These are phyloP conservation scores for Boletus semigastroideus DNA, from an alignment of 1,284 basidiomycete genomes.

Conservation along the genomic window DNA sequence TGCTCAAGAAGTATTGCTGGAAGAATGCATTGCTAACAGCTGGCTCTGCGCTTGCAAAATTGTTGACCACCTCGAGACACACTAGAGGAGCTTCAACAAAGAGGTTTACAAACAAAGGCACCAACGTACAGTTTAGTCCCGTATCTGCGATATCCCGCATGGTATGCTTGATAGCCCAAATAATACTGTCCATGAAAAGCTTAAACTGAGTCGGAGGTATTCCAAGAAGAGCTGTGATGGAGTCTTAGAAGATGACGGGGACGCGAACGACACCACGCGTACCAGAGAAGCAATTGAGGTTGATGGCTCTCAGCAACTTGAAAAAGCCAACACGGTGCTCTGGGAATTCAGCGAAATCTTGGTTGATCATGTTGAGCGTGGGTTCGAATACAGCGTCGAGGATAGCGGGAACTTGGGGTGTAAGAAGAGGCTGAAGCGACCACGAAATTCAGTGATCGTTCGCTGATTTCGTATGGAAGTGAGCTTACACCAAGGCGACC, in stretches of 20 bases:
- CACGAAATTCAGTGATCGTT: constrained; percentile 11
- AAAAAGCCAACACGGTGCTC: constrained; percentile 99
- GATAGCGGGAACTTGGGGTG: constrained; percentile 94
- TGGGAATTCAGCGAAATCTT: constrained; percentile 97
- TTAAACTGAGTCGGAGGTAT: constrained; percentile 95
- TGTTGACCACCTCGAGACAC: constrained; percentile 93
- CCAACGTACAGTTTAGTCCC: constrained; percentile 76
- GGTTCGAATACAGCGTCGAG: constrained; percentile 98
- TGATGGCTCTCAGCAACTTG: constrained; percentile 92
- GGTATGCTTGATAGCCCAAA: constrained; percentile 99
- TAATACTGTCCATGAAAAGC: constrained; percentile 96
- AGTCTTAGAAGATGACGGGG: neutral
- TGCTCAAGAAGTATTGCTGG: constrained; percentile 90
- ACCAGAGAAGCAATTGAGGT: constrained; percentile 96
- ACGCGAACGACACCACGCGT: constrained; percentile 21
- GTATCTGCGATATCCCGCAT: constrained; percentile 99
- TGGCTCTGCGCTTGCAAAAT: constrained; percentile 84
- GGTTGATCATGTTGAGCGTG: constrained; percentile 98
- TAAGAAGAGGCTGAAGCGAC: constrained; percentile 66
- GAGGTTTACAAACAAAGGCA: neutral
- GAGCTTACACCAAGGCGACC: constrained; percentile 76
- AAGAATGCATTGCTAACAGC: constrained; percentile 81
- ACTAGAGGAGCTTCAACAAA: constrained; percentile 49
- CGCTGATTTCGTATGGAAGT: neutral
- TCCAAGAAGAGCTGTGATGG: constrained; percentile 69